Conservation (phyloP, 176 grass and related monocot genomes). For the Paspalum notatum region DNA sequence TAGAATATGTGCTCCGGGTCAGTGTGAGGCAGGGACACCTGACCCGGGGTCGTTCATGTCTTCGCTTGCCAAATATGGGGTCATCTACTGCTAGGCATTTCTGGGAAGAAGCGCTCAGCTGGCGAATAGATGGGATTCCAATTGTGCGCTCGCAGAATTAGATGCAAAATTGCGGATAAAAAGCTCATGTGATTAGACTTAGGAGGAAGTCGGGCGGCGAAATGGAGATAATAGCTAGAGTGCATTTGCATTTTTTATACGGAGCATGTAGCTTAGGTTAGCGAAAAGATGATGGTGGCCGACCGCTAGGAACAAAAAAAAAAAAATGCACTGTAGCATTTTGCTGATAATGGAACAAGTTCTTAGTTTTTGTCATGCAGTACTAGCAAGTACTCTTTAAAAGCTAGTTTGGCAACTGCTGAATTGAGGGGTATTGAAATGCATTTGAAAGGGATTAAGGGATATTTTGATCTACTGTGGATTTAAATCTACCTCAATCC, state of each 20-base stretch:
- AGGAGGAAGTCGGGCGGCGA: background rate
- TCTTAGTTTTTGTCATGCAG: too few relatives aligned
- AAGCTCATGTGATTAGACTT: conserved; percentile 37
- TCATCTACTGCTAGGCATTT: conserved; percentile 23
- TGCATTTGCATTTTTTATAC: conserved; percentile 4
- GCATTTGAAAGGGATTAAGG: too few relatives aligned
- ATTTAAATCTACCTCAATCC: too few relatives aligned
- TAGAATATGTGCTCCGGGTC: conserved; percentile 33
- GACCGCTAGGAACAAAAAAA: background rate
- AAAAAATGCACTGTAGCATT: background rate
- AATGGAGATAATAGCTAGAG: conserved; percentile 12
- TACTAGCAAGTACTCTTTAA: too few relatives aligned
- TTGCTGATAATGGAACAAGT: conserved; percentile 11
- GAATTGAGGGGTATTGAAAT: too few relatives aligned
- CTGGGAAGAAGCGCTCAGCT: conserved; percentile 28
- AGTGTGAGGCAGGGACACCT: conserved; percentile 27
- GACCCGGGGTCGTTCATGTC: conserved; percentile 6
- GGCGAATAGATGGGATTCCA: conserved; percentile 28
- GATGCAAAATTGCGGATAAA: conserved; percentile 32
- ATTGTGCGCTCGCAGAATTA: conserved; percentile 27
- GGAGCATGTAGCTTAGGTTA: background rate
- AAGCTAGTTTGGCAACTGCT: too few relatives aligned
- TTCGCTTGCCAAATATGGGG: conserved; percentile 34
- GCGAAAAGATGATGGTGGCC: background rate
- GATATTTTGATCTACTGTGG: too few relatives aligned